These are phyloP conservation scores for Gelatoporia subvermispora DNA, from an alignment of 768 basidiomycete genomes.

Conservation along the genomic window DNA sequence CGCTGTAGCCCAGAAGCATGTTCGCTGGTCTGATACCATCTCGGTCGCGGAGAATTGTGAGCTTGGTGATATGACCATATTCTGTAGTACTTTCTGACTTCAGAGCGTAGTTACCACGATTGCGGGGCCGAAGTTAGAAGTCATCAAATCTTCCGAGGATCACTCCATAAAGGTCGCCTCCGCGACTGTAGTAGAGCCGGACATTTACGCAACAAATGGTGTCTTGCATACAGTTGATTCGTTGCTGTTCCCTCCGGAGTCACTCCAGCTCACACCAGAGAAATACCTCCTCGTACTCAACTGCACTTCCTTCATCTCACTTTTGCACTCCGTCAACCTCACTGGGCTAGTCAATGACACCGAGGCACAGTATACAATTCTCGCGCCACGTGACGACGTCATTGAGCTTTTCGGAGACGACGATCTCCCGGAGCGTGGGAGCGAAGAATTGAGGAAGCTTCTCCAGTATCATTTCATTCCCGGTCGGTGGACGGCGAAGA, in stretches of 20 bases:
- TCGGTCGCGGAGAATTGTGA: conserved; percentile 46
- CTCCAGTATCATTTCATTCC: conserved; percentile 91
- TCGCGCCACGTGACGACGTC: conserved; percentile 88
- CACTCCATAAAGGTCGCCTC: conserved; percentile 51
- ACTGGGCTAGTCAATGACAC: conserved; percentile 65
- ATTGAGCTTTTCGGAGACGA: conserved; percentile 49
- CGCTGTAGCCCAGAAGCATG: conserved; percentile 51
- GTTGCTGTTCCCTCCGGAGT: conserved; percentile 71
- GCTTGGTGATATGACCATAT: conserved; percentile 25
- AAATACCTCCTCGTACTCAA: conserved; percentile 91
- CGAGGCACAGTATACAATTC: conserved; percentile 72
- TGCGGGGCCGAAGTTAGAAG: conserved; percentile 60
- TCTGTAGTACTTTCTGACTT: conserved; percentile 1
- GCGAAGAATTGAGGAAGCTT: conserved; percentile 62
- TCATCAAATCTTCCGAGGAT: conserved; percentile 38
- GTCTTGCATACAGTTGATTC: conserved; percentile 87
- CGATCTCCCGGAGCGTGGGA: conserved; percentile 60
- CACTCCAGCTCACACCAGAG: conserved; percentile 84
- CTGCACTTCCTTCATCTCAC: conserved; percentile 84
- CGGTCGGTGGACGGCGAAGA: conserved; percentile 65
- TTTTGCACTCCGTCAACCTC: conserved; percentile 82
- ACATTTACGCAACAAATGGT: conserved; percentile 92
- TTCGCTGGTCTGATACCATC: conserved; percentile 68
- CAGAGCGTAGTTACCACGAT: conserved; percentile 59
- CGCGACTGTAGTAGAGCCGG: conserved; percentile 62